Evolutionary conservation across 2,329 filamentous ascomycete species (phyloP).

Genomic region (Beauveria bassiana): DNA sequence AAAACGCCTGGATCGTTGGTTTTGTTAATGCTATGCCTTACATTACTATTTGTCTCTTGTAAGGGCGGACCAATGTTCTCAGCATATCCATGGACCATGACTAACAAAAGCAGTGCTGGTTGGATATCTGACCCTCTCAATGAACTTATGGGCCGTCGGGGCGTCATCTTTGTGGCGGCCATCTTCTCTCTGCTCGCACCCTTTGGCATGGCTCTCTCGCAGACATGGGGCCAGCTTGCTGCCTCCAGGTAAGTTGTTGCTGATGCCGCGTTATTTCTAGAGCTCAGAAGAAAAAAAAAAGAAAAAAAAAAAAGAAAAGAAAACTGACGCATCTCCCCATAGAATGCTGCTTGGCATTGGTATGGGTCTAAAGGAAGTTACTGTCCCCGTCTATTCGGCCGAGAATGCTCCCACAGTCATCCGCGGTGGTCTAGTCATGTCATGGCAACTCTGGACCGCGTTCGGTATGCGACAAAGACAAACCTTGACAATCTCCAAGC

Average conservation of each 20-base stretch:
- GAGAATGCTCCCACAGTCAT: slow-evolving; percentile 38
- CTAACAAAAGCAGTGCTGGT: slow-evolving; percentile 34
- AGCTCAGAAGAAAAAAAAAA: no score
- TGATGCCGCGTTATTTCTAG: no score
- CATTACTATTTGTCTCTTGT: slow-evolving; percentile 36
- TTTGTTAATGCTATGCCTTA: slow-evolving; percentile 46
- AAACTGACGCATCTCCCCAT: not conserved
- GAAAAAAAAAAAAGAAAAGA: no score
- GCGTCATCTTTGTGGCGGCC: slow-evolving; percentile 56
- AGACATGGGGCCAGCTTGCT: slow-evolving; percentile 52
- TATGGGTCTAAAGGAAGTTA: slow-evolving; percentile 47
- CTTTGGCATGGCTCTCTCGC: slow-evolving; percentile 51
- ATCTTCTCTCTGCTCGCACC: slow-evolving; percentile 55
- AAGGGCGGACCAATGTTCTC: slow-evolving; percentile 14
- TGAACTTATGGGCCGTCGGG: slow-evolving; percentile 48
- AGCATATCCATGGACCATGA: slow-evolving; percentile 10
- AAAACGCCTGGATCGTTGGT: slow-evolving; percentile 54
- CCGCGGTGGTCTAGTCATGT: slow-evolving; percentile 25
- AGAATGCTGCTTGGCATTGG: slow-evolving; percentile 47
- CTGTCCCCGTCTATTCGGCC: slow-evolving; percentile 45
- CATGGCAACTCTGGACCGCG: slow-evolving; percentile 42
- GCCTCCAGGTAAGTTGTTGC: slow-evolving; percentile 36
- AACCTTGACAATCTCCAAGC: accelerated
- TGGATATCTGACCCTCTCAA: slow-evolving; percentile 59
- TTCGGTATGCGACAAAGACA: slow-evolving; percentile 27